Percentiles rank a stretch among this genome's conserved stretches.
phyloP scores from a whole-genome alignment of 176 grass and related monocot species.

The Tillandsia fasciculata region DNA sequence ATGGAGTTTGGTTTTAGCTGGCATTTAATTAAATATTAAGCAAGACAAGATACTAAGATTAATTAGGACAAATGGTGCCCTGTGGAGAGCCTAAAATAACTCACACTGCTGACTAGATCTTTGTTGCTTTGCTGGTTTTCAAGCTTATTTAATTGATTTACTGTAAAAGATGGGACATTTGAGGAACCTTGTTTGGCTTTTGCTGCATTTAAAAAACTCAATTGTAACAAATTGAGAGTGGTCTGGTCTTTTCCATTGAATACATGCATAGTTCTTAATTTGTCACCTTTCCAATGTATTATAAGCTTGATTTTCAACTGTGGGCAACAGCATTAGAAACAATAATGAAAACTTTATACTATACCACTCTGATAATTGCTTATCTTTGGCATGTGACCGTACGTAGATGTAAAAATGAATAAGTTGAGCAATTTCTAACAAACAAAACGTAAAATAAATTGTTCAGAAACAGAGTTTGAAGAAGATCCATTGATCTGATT shows the following conservation, averaged over 20 bases:
- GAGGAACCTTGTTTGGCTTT: not conserved
- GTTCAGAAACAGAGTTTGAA: not conserved
- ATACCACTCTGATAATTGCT: too few species aligned
- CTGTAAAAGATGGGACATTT: not conserved
- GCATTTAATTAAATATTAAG: not conserved
- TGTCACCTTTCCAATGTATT: too few species aligned
- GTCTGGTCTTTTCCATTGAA: too few species aligned
- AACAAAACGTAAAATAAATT: not conserved
- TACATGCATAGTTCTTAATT: too few species aligned
- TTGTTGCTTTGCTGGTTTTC: slow-evolving; percentile 1
- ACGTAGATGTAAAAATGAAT: too few species aligned
- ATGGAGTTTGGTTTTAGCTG: not conserved
- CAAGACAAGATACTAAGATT: not conserved
- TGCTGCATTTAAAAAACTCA: not conserved
- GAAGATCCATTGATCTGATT: slow-evolving; percentile 2
- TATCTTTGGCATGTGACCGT: too few species aligned
- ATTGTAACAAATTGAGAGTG: too few species aligned
- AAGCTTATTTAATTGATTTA: not conserved
- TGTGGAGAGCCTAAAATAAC: slow-evolving; percentile 1
- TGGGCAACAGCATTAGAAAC: too few species aligned
- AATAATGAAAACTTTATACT: too few species aligned
- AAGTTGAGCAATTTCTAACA: not conserved
- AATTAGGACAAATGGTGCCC: slow-evolving; percentile 3
- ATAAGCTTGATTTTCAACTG: too few species aligned
- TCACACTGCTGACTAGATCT: slow-evolving; percentile 4